Conservation (phyloP, 495 filamentous ascomycete species). For the Hypoxylon subgilvum region DNA sequence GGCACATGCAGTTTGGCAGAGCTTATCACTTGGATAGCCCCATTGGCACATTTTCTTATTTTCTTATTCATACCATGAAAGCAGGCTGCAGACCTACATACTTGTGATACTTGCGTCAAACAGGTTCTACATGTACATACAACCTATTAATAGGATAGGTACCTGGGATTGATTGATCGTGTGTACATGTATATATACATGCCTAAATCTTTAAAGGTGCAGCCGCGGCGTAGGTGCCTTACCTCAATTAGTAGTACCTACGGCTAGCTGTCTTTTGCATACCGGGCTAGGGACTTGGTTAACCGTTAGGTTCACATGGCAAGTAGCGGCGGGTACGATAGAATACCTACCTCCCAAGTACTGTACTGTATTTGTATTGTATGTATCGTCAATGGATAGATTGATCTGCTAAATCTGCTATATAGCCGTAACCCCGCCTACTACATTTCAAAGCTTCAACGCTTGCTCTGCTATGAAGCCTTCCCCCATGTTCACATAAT, state of each 20-base stretch:
- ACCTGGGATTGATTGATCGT: too few relatives aligned
- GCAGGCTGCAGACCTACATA: too few relatives aligned
- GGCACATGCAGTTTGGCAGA: too few relatives aligned
- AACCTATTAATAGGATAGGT: slow-evolving; percentile 31
- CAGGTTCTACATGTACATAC: too few relatives aligned
- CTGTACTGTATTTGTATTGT: too few relatives aligned
- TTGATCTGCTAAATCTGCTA: too few relatives aligned
- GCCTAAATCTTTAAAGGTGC: not conserved
- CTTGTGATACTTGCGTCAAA: too few relatives aligned
- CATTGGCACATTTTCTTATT: slow-evolving; percentile 1
- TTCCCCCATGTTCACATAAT: too few relatives aligned
- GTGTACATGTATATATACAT: too few relatives aligned
- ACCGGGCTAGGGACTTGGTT: slow-evolving; percentile 27
- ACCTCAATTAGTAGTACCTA: too few relatives aligned
- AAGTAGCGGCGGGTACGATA: not conserved
- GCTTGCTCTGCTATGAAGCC: slow-evolving; percentile 16
- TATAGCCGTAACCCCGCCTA: slow-evolving; percentile 23
- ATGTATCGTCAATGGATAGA: too few relatives aligned
- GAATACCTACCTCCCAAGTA: slow-evolving; percentile 3
- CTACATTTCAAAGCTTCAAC: slow-evolving; percentile 6
- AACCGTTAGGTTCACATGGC: slow-evolving; percentile 1
- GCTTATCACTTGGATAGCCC: not conserved
- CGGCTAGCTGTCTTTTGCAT: slow-evolving; percentile 27
- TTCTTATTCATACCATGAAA: too few relatives aligned
- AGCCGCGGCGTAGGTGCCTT: slow-evolving; percentile 12